Evolutionary conservation across 176 grass and related monocot genomes (phyloP).

Genomic region (Triticum monococcum): DNA sequence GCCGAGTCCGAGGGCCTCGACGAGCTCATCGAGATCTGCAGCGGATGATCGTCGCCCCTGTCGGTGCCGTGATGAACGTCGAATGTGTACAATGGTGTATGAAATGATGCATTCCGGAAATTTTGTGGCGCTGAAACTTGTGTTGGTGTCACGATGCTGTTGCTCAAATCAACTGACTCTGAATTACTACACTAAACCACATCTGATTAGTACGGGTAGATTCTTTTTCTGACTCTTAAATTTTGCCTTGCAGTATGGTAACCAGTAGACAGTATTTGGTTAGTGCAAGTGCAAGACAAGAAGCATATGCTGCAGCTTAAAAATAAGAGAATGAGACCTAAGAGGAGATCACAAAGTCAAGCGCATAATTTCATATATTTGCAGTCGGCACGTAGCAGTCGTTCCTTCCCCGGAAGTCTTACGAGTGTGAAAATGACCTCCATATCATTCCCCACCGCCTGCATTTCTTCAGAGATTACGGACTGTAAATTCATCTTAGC

Average conservation of each 20-base stretch:
- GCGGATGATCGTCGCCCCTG: not conserved
- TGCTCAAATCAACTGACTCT: constrained; percentile 43
- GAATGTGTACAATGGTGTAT: constrained; percentile 36
- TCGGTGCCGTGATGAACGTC: not conserved
- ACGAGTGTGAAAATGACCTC: not conserved
- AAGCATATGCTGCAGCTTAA: not conserved
- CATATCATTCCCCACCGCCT: not conserved
- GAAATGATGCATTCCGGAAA: constrained; percentile 16
- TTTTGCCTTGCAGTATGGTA: not conserved
- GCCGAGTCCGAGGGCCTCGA: constrained; percentile 42
- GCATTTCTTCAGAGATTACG: not conserved
- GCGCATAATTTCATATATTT: not conserved
- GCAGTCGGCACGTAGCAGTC: no score
- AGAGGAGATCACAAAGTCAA: not conserved
- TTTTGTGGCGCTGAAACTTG: constrained; percentile 8
- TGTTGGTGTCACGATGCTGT: constrained; percentile 29
- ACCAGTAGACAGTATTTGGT: not conserved
- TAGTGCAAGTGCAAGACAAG: not conserved
- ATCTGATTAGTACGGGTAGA: not conserved
- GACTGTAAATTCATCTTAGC: not conserved
- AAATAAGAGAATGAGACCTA: not conserved
- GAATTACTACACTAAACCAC: not conserved
- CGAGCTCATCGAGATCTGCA: constrained; percentile 38
- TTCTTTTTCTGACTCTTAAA: not conserved
- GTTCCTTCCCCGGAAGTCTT: not conserved